Conservation (phyloP, 179 eudicot species). For the Amaranthus tricolor region DNA sequence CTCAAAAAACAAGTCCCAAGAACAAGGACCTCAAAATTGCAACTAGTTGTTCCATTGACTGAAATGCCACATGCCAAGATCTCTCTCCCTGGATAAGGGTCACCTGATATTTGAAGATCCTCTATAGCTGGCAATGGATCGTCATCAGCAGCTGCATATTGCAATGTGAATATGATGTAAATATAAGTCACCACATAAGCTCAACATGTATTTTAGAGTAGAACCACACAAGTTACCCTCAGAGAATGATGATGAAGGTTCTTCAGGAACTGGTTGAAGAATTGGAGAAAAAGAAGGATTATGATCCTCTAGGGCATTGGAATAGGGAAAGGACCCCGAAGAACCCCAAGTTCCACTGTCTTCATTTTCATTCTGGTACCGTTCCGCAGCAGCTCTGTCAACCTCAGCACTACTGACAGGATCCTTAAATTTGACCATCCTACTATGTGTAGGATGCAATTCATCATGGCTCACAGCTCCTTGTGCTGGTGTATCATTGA, state of each 20-base stretch:
- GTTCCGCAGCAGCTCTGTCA: slow-evolving; percentile 51
- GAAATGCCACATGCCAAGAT: slow-evolving; percentile 85
- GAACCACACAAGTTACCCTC: slow-evolving; percentile 53
- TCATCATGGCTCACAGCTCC: slow-evolving; percentile 40
- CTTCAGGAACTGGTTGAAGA: slow-evolving; percentile 82
- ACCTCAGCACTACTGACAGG: slow-evolving; percentile 58
- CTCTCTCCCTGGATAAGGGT: slow-evolving; percentile 80
- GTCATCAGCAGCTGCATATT: slow-evolving; percentile 80
- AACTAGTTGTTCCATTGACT: slow-evolving; percentile 88
- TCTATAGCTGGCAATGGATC: slow-evolving; percentile 82
- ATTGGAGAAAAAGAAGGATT: slow-evolving; percentile 58
- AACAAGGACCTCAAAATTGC: slow-evolving; percentile 86
- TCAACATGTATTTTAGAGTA: slow-evolving; percentile 8
- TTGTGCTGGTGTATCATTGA: slow-evolving; percentile 36
- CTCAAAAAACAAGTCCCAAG: slow-evolving; percentile 9
- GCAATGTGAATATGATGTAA: slow-evolving; percentile 9
- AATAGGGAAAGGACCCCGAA: slow-evolving; percentile 52
- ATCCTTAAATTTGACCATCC: slow-evolving; percentile 72
- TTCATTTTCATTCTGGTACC: slow-evolving; percentile 50
- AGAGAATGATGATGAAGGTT: slow-evolving; percentile 85
- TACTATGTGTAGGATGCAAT: slow-evolving; percentile 29
- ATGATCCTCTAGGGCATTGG: slow-evolving; percentile 59
- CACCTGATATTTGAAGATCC: slow-evolving; percentile 92
- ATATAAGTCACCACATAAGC: slow-evolving; percentile 8
- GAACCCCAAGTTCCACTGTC: slow-evolving; percentile 57